These are phyloP conservation scores for Afroboletus lepidellus DNA, from an alignment of 1,284 basidiomycete species.

Conservation along the genomic window DNA sequence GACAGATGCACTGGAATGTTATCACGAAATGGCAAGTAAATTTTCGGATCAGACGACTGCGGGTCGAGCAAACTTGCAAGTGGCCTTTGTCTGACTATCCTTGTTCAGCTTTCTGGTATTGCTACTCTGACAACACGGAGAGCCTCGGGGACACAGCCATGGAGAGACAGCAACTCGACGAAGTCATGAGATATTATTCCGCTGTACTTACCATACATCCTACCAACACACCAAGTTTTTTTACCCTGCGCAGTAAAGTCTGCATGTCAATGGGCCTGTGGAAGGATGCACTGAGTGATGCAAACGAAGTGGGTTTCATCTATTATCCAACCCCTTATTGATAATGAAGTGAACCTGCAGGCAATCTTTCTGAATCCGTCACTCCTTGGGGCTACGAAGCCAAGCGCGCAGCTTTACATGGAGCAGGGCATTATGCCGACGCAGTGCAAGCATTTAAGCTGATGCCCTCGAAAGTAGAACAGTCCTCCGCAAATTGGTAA, in stretches of 20 bases:
- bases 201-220: neutral
- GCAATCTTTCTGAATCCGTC: neutral
- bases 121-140: neutral
- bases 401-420: neutral
- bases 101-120: neutral
- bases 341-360: neutral
- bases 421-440: neutral
- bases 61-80: no score
- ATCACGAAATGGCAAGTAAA: neutral
- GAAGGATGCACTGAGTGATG: neutral
- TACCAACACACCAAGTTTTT: neutral
- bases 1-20: neutral
- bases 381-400: neutral
- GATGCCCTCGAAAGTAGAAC: no score
- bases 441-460: neutral
- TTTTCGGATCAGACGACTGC: neutral
- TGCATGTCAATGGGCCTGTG: neutral
- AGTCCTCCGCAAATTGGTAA: neutral
- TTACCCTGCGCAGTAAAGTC: neutral
- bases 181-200: neutral
- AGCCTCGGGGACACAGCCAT: neutral
- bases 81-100: no score
- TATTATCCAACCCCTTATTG: neutral
- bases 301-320: neutral
- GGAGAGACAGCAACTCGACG: neutral